Evolutionary conservation across 768 basidiomycete species (phyloP).

Genomic region (Daedaleopsis sinensis): DNA sequence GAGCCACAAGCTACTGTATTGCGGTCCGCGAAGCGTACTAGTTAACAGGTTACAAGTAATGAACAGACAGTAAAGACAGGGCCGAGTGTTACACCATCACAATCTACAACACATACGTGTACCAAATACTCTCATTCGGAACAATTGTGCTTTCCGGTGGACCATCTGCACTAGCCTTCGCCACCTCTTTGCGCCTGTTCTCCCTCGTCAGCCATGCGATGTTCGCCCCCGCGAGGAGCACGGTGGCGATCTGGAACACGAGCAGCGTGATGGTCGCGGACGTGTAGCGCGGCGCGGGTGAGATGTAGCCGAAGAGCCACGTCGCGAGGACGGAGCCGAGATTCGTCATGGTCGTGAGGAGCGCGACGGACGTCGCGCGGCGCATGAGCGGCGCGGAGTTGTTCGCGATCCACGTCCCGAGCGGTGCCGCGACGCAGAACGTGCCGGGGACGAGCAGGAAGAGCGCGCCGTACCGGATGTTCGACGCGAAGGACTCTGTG

Average conservation of each 20-base stretch:
- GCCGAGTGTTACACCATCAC: too few species aligned
- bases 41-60: too few species aligned
- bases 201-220: slow-evolving; percentile 1
- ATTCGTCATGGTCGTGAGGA: slow-evolving; percentile 61
- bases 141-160: neutral
- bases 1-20: too few species aligned
- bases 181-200: slow-evolving; percentile 8
- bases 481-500: slow-evolving; percentile 34
- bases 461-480: slow-evolving; percentile 54
- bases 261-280: slow-evolving; percentile 45
- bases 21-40: too few species aligned
- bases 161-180: neutral
- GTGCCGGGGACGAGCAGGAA: slow-evolving; percentile 57
- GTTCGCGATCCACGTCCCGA: slow-evolving; percentile 64
- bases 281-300: slow-evolving; percentile 51
- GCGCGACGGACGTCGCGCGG: slow-evolving; percentile 60
- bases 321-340: slow-evolving; percentile 62
- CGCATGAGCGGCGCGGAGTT: slow-evolving; percentile 59
- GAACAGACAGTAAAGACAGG: too few species aligned
- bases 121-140: slow-evolving; percentile 14
- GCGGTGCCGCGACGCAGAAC: slow-evolving; percentile 55
- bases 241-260: slow-evolving; percentile 42
- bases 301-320: slow-evolving; percentile 57
- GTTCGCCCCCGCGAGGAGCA: slow-evolving; percentile 1
- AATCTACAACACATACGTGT: slow-evolving; percentile 12